A percentile compares a stretch with the other conserved stretches of the same genome.
Conservation (phyloP, 106 monocot genomes). For the Ottelia alismoides region DNA sequence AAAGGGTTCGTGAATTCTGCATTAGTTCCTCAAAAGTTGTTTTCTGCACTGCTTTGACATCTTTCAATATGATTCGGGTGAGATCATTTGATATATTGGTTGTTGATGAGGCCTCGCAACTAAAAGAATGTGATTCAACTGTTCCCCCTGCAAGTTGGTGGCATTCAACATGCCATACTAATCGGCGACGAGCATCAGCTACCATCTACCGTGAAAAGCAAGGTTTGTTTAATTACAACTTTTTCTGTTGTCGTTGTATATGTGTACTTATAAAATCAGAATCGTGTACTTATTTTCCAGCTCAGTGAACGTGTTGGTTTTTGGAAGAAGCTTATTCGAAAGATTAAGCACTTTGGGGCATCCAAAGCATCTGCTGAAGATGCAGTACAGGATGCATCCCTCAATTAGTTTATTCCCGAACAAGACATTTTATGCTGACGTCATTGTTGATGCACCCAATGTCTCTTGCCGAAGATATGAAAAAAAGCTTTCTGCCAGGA, state of each 20-base stretch:
- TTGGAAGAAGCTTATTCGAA: constrained; percentile 54
- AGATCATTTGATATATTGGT: constrained; percentile 30
- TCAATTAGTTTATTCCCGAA: constrained; percentile 63
- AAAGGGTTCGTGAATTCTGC: constrained; percentile 19
- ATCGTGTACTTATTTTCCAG: constrained; percentile 10
- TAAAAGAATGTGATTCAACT: constrained; percentile 63
- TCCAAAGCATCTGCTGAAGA: constrained; percentile 39
- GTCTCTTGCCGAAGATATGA: constrained; percentile 11
- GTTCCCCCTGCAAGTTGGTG: constrained; percentile 33
- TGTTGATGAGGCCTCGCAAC: constrained; percentile 63
- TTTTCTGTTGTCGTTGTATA: neutral
- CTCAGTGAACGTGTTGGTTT: constrained; percentile 20
- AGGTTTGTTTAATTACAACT: constrained; percentile 17
- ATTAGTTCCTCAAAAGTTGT: constrained; percentile 22
- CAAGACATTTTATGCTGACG: constrained; percentile 27
- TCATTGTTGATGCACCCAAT: constrained; percentile 37
- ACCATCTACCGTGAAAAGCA: constrained; percentile 59
- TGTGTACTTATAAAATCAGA: neutral
- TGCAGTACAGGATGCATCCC: constrained; percentile 79
- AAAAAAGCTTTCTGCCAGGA: constrained; percentile 15
- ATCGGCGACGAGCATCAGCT: constrained; percentile 66
- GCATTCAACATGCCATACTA: constrained; percentile 37
- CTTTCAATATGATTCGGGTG: constrained; percentile 22
- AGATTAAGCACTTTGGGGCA: constrained; percentile 52
- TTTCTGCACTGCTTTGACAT: constrained; percentile 42